A percentile compares a stretch with the other conserved stretches of the same genome.
Evolutionary conservation across 1,139 yeast species (phyloP).

Genomic region (Scheffersomyces segobiensis): DNA sequence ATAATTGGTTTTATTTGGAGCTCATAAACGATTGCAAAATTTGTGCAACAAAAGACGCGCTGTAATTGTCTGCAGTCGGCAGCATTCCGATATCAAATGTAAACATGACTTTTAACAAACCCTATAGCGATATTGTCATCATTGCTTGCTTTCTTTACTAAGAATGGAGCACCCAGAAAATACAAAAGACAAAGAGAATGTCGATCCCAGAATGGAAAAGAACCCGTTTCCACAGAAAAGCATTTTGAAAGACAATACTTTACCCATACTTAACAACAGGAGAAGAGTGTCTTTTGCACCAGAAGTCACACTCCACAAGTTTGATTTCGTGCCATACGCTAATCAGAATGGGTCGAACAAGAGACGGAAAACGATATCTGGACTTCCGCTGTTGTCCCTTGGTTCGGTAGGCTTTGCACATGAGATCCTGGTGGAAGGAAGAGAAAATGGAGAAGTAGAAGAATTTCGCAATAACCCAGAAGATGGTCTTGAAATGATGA

Average conservation of each 20-base stretch:
- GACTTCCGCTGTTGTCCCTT: not conserved
- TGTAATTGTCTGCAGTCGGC: not conserved
- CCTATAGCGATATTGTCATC: not conserved
- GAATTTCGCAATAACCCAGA: constrained; percentile 1
- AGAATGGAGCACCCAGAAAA: not conserved
- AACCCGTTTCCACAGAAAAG: constrained; percentile 20
- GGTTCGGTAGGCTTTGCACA: not conserved
- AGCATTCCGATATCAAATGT: not conserved
- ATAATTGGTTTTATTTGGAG: not conserved
- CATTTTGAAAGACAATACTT: constrained; percentile 27
- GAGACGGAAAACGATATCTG: constrained; percentile 13
- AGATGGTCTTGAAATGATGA: constrained; percentile 10
- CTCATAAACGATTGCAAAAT: not conserved
- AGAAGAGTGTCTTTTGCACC: constrained; percentile 76
- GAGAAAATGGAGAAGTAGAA: not conserved
- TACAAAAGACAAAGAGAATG: not conserved
- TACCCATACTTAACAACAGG: constrained; percentile 21
- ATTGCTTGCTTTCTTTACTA: not conserved
- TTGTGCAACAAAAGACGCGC: not conserved
- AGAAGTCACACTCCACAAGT: constrained; percentile 70
- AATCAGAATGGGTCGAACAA: constrained; percentile 7
- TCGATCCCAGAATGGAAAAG: not conserved
- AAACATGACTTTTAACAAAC: not conserved
- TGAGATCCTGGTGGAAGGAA: not conserved
- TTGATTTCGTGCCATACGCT: constrained; percentile 46